Percentiles rank a stretch among this genome's conserved stretches.
These are phyloP conservation scores for Argentina anserina DNA, from an alignment of 306 rosid genomes.

Conservation along the genomic window DNA sequence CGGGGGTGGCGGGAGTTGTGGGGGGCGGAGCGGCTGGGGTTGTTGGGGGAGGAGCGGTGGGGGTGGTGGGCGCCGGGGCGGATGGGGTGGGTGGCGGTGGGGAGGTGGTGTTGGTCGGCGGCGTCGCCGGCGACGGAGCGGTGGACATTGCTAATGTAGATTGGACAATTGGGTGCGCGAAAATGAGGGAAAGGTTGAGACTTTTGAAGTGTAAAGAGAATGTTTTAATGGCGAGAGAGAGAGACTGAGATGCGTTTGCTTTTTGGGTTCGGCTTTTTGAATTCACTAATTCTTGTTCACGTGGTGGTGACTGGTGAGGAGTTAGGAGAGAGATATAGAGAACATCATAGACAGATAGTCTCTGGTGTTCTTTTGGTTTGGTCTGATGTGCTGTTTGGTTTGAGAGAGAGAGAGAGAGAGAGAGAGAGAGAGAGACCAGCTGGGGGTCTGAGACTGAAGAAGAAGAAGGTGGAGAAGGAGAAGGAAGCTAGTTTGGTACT, in stretches of 20 bases:
- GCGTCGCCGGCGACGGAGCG: slow-evolving; percentile 47
- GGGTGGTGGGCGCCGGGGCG: slow-evolving; percentile 15
- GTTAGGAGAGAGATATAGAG: slow-evolving; percentile 1
- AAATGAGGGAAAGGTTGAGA: background rate
- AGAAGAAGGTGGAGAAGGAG: background rate
- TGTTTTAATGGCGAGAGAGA: slow-evolving; percentile 4
- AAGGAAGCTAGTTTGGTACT: background rate
- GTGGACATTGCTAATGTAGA: slow-evolving; percentile 37
- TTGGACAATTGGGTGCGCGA: background rate
- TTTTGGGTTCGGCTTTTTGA: background rate
- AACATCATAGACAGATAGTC: background rate
- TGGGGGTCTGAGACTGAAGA: background rate
- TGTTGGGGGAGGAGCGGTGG: slow-evolving; percentile 29
- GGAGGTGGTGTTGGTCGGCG: slow-evolving; percentile 34
- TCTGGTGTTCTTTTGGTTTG: background rate
- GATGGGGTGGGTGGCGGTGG: slow-evolving; percentile 21
- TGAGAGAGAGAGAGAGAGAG: background rate
- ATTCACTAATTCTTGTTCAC: slow-evolving; percentile 12
- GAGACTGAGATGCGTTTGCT: background rate
- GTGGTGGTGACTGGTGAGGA: too few species aligned
- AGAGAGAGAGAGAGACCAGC: background rate
- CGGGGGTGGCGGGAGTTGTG: background rate
- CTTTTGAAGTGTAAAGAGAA: background rate
- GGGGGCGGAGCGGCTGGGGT: slow-evolving; percentile 34
- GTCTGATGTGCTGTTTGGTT: slow-evolving; percentile 10